phyloP scores from a whole-genome alignment of 2,329 filamentous ascomycete genomes.

The Helicocarpus griseus region DNA sequence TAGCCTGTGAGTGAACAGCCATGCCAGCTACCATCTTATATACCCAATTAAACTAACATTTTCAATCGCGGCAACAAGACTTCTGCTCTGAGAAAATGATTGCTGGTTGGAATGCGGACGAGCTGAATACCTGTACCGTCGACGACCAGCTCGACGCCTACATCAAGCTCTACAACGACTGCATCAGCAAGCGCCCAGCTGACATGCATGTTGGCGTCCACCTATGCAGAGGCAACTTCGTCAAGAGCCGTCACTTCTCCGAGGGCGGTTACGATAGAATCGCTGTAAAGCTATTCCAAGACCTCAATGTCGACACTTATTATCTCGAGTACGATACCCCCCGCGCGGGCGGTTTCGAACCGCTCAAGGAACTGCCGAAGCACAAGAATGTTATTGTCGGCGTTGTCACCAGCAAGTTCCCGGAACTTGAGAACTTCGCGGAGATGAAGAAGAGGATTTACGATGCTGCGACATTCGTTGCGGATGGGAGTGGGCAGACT shows the following conservation, averaged over 20 bases:
- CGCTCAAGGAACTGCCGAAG: constrained; percentile 50
- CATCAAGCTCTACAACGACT: constrained; percentile 67
- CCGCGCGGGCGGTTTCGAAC: constrained; percentile 57
- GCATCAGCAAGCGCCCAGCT: constrained; percentile 50
- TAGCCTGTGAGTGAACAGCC: constrained; percentile 48
- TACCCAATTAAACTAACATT: not conserved
- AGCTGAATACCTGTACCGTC: constrained; percentile 56
- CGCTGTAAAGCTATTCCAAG: constrained; percentile 54
- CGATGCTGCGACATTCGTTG: constrained; percentile 57
- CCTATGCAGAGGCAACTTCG: constrained; percentile 59
- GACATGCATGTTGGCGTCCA: constrained; percentile 72
- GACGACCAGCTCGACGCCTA: constrained; percentile 67
- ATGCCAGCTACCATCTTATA: not conserved
- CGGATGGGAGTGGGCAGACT: constrained; percentile 55
- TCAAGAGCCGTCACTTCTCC: constrained; percentile 55
- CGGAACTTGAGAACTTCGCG: constrained; percentile 53
- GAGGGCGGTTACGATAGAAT: constrained; percentile 60
- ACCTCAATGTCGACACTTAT: constrained; percentile 56
- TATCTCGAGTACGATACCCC: constrained; percentile 62
- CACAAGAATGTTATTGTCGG: constrained; percentile 56
- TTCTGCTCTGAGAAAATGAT: constrained; percentile 67
- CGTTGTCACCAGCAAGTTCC: constrained; percentile 54
- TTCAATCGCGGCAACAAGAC: constrained; percentile 35
- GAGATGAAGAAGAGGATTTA: constrained; percentile 52
- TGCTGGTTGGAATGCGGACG: constrained; percentile 57